These are phyloP conservation scores for Eucalyptus victrix DNA, from an alignment of 345 rosid species.

Conservation along the genomic window DNA sequence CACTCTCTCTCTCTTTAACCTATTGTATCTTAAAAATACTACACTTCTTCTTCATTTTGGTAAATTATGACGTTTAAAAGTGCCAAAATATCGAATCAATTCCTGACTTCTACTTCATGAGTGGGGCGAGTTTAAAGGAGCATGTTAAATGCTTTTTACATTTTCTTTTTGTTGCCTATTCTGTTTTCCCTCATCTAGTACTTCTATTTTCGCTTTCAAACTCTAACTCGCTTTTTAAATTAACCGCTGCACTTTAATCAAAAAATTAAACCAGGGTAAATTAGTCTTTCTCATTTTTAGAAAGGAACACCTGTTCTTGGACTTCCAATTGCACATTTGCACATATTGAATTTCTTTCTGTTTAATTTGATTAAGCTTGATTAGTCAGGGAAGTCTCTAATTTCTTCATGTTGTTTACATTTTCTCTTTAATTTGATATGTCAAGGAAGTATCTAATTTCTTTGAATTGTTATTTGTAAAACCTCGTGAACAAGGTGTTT, in stretches of 20 bases:
- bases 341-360: background rate
- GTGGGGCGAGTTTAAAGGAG: rapidly evolving
- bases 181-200: background rate
- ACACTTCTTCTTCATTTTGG: background rate
- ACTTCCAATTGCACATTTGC: background rate
- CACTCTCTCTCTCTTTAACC: background rate
- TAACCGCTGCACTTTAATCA: background rate
- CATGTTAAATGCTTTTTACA: background rate
- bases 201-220: background rate
- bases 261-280: background rate
- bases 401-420: background rate
- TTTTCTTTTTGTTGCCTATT: background rate
- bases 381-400: background rate
- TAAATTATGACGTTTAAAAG: background rate
- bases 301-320: background rate
- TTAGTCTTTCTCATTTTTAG: background rate
- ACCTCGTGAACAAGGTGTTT: no score
- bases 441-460: background rate
- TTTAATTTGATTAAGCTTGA: no score
- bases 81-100: rapidly evolving
- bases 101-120: background rate
- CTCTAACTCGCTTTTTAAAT: background rate
- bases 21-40: background rate
- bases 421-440: background rate
- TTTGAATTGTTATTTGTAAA: background rate